These are phyloP conservation scores for Pythium phragmitis DNA, from an alignment of 352 stramenopile species.

Conservation along the genomic window DNA sequence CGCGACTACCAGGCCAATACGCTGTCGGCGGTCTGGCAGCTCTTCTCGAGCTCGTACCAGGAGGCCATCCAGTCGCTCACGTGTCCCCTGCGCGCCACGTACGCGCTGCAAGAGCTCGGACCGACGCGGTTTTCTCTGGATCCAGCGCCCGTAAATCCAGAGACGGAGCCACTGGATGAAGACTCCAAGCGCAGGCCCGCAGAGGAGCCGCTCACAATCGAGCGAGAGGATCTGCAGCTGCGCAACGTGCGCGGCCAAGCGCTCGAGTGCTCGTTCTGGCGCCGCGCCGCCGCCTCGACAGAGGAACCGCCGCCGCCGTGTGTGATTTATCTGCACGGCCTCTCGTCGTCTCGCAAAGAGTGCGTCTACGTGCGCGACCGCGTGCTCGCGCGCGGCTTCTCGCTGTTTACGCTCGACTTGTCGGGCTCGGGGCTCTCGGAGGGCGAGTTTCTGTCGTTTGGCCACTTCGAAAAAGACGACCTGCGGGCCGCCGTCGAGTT, in stretches of 20 bases:
- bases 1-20: slow-evolving; percentile 51
- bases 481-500: slow-evolving; percentile 58
- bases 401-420: slow-evolving; percentile 70
- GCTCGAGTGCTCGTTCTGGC: slow-evolving; percentile 79
- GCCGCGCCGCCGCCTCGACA: slow-evolving; percentile 10
- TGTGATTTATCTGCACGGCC: slow-evolving; percentile 75
- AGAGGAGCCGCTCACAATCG: slow-evolving; percentile 9
- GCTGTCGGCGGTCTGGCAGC: slow-evolving; percentile 60
- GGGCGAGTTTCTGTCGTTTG: slow-evolving; percentile 66
- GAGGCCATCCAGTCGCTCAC: slow-evolving; percentile 74
- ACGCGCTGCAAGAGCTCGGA: slow-evolving; percentile 57
- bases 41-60: slow-evolving; percentile 74
- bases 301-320: slow-evolving; percentile 32
- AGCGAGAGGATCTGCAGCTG: slow-evolving; percentile 65
- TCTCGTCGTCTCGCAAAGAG: slow-evolving; percentile 78
- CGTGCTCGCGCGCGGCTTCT: slow-evolving; percentile 61
- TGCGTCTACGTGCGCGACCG: slow-evolving; percentile 60
- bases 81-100: slow-evolving; percentile 54
- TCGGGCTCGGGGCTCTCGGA: slow-evolving; percentile 68
- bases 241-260: slow-evolving; percentile 44
- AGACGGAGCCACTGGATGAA: neutral
- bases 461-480: slow-evolving; percentile 69
- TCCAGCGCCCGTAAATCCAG: neutral
- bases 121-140: slow-evolving; percentile 25
- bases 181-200: too few species aligned